phyloP scores from a whole-genome alignment of 2,329 filamentous ascomycete genomes.

The Aureobasidium sp. region DNA sequence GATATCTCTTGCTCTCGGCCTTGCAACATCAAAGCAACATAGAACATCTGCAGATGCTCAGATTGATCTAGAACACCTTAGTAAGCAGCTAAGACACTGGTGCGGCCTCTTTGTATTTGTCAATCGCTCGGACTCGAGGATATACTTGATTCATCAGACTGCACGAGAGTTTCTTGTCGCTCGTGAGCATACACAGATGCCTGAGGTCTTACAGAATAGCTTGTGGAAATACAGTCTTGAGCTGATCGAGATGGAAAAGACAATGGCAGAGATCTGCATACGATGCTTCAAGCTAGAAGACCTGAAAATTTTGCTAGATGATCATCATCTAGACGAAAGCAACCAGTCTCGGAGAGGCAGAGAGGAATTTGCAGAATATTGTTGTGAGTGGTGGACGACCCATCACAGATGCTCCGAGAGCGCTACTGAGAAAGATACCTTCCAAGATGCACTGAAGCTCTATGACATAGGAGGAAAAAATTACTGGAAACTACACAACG shows the following conservation, averaged over 20 bases:
- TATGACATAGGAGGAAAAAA: too few relatives aligned
- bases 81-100: constrained; percentile 12
- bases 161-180: constrained; percentile 21
- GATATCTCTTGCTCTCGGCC: not conserved
- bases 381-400: not conserved
- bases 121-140: constrained; percentile 12
- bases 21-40: not conserved
- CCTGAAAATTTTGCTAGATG: not conserved
- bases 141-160: constrained; percentile 25
- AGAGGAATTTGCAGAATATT: not conserved
- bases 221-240: not conserved
- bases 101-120: constrained; percentile 23
- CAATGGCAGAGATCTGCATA: constrained; percentile 11
- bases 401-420: too few relatives aligned
- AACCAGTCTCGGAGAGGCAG: not conserved
- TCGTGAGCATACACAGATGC: not conserved
- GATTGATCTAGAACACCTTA: not conserved
- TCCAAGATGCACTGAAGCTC: not conserved
- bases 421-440: too few relatives aligned
- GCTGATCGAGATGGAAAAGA: not conserved
- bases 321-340: not conserved
- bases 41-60: not conserved
- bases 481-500: too few relatives aligned
- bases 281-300: not conserved
- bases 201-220: not conserved